Evolutionary conservation across 2,329 filamentous ascomycete species (phyloP), one percentile per base, ranked within the genome.

Genomic region (Pleurostoma richardsiae): DNA sequence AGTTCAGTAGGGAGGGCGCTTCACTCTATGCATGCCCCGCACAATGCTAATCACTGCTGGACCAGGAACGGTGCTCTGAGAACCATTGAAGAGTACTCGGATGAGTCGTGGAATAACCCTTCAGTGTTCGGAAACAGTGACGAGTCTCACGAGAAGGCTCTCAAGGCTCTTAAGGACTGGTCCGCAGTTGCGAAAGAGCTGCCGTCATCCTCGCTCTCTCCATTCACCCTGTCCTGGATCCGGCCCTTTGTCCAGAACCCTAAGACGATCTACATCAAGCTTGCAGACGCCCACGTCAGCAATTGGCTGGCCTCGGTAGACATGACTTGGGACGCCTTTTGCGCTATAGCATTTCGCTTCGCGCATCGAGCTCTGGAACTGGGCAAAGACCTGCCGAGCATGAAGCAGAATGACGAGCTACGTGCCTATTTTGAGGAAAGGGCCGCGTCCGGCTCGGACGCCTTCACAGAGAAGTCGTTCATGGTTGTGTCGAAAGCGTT

Each of bases 271-370:
- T 46, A 40, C 19, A 45, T 49, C 36, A 42, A 30, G 6, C 5
- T 49, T n/a, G 47, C 47, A 5, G 43, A 43, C 29, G 44, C 29
- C 8, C 47, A 49, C 26, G 46, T 49, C 31, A 41, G 29, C 36
- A 49, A 45, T 29, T 49, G 47, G 47, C 46, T 49, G 29, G 30
- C 43, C 3, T 8, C 8, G 8, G 26, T 38, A 4, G 31, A 41
- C 11, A 6, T 4, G 3, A 3, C 10, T 10, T 4, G 2, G 6
- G 6, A 19, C 4, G 47, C 47, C 6, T 19, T 19, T 19, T 19
- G 19, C 19, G 29, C 29, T 6, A n/a, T 5, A 3, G 19, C 41
- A 5, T 49, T 49, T 30, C 4, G 29, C 4, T 41, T 11, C 36
- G 47, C 47, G 8, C 47, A 49, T 10, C 38, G 30, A 30, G 31